Evolutionary conservation across 176 grass and related monocot genomes (phyloP).

Genomic region (Paspalum vaginatum): DNA sequence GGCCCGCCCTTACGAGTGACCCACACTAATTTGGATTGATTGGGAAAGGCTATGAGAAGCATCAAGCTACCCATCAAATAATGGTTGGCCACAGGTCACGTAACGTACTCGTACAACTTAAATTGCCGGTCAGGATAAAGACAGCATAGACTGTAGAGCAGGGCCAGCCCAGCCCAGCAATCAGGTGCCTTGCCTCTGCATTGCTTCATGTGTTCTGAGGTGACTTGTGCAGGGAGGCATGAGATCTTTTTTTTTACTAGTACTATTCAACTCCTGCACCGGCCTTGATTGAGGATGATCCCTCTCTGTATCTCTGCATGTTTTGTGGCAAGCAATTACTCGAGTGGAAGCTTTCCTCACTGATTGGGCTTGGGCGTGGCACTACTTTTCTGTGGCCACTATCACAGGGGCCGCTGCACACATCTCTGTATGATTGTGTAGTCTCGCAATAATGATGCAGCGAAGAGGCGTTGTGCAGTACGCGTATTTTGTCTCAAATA

Average conservation of each 20-base stretch:
- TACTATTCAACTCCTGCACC: not conserved
- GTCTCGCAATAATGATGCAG: too few species aligned
- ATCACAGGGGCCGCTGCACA: not conserved
- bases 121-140: constrained; percentile 5
- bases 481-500: too few species aligned
- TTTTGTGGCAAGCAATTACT: constrained; percentile 48
- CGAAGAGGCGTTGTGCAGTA: too few species aligned
- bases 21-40: not conserved
- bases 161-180: not conserved
- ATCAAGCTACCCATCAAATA: constrained; percentile 26
- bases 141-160: not conserved
- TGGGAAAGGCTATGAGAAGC: not conserved
- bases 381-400: not conserved
- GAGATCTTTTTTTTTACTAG: not conserved
- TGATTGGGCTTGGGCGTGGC: constrained; percentile 31
- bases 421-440: not conserved
- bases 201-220: not conserved
- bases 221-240: constrained; percentile 36
- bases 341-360: constrained; percentile 39
- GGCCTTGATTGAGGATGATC: not conserved
- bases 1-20: not conserved
- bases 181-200: constrained; percentile 2
- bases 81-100: not conserved
- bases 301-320: not conserved
- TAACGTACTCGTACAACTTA: not conserved